These are phyloP conservation scores for Candida ascalaphidarum DNA, from an alignment of 805 yeast genomes.

Conservation along the genomic window DNA sequence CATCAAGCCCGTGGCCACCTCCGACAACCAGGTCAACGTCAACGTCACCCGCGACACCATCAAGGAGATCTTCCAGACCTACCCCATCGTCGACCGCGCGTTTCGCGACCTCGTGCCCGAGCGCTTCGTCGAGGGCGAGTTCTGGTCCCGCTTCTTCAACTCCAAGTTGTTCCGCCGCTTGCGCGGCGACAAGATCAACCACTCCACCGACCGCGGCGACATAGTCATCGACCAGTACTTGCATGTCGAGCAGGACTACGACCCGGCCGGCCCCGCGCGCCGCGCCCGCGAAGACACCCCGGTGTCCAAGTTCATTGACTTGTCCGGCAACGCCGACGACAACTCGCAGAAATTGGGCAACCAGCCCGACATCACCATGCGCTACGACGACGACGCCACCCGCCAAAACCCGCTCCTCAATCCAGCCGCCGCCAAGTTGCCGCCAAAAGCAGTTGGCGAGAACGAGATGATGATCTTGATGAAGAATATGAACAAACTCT, in stretches of 20 bases:
- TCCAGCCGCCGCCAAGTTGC: slow-evolving; percentile 3
- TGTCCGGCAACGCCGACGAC: slow-evolving; percentile 75
- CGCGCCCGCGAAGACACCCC: slow-evolving; percentile 22
- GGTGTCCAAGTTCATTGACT: slow-evolving; percentile 66
- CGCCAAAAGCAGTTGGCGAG: slow-evolving; percentile 14
- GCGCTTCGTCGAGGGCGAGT: slow-evolving; percentile 78
- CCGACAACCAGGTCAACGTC: slow-evolving; percentile 90
- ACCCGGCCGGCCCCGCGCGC: slow-evolving; percentile 3
- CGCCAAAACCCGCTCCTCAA: slow-evolving; percentile 2
- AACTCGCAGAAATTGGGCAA: slow-evolving; percentile 72
- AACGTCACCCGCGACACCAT: slow-evolving; percentile 87
- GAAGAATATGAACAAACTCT: slow-evolving; percentile 81
- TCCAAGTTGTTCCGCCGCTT: slow-evolving; percentile 81
- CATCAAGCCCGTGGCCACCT: slow-evolving; percentile 86
- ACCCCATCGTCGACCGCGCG: slow-evolving; percentile 85
- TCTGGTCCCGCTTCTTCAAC: slow-evolving; percentile 93
- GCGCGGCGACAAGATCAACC: slow-evolving; percentile 75
- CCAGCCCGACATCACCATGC: slow-evolving; percentile 85
- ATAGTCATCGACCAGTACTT: slow-evolving; percentile 77
- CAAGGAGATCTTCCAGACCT: slow-evolving; percentile 81
- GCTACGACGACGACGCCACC: slow-evolving; percentile 40
- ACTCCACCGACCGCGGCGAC: slow-evolving; percentile 73
- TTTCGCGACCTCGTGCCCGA: slow-evolving; percentile 83
- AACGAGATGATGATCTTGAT: slow-evolving; percentile 68
- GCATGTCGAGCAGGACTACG: slow-evolving; percentile 53